Evolutionary conservation across 139 green algal species (phyloP).

Genomic region (Chlorella sorokiniana): DNA sequence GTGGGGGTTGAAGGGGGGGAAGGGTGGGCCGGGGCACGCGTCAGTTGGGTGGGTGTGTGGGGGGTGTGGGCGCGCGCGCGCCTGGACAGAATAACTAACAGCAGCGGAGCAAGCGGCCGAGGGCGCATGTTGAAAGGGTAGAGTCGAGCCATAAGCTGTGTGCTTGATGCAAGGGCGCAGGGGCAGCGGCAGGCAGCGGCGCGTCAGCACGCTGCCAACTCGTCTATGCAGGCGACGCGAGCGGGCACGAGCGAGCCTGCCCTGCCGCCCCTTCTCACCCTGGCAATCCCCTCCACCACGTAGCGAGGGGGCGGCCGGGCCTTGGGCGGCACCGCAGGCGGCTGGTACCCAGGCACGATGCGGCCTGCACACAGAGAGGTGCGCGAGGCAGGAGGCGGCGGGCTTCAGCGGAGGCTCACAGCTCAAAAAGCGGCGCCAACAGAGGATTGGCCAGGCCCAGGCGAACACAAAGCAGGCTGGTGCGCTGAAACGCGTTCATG

Average conservation of each 20-base stretch:
- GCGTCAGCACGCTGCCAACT: too few relatives aligned
- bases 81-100: neutral
- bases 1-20: neutral
- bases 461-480: too few relatives aligned
- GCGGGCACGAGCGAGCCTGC: neutral
- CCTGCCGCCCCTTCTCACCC: slow-evolving; percentile 12
- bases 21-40: neutral
- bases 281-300: slow-evolving; percentile 47
- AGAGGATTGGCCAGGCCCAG: too few relatives aligned
- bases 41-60: neutral
- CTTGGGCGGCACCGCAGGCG: slow-evolving; percentile 1
- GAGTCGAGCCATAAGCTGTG: neutral
- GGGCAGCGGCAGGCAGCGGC: too few relatives aligned
- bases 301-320: slow-evolving; percentile 36
- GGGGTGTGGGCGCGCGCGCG: too few relatives aligned
- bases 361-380: slow-evolving; percentile 31
- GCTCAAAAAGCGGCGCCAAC: too few relatives aligned
- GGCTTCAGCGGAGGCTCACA: too few relatives aligned
- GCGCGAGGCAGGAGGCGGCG: neutral
- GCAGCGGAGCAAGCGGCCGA: neutral
- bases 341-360: slow-evolving; percentile 37
- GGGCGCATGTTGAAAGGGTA: neutral
- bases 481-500: too few relatives aligned
- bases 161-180: too few relatives aligned
- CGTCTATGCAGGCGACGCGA: too few relatives aligned